Base-by-base conservation (phyloP, 2,329 filamentous ascomycete genomes). In the Basipetospora chlamydospora region DNA sequence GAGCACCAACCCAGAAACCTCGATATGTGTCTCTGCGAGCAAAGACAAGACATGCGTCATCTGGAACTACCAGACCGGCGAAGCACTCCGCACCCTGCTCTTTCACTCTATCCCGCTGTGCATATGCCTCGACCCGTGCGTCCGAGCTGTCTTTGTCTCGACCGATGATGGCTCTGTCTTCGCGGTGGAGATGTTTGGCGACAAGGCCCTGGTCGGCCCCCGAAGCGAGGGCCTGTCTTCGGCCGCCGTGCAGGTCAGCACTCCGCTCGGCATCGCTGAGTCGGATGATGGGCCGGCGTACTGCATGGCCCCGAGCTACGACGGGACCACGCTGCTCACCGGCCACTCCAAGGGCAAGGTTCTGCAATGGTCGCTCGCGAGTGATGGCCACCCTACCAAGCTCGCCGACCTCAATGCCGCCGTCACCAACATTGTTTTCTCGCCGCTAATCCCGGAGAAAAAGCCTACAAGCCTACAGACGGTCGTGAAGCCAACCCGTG, bases 61-160 rank as follows among this genome's bases (percentile, higher is more conserved):
- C 41, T 98, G 90, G 90, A 87, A 96, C 58, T 92, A 92, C 53
- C 74, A 77, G 42, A 82, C 75, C 1, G 84, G 84, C 26, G 71
- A 74, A 41, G 65, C 80, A 9, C 61, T 96, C 39, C 75, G 87
- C 29, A 96, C 86, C 4, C 75, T 92, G 44, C 67, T 96, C 28
- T 73, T 96, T 39, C 74, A 82, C 2, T 66, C 69, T n/a, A 63
- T 70, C 13, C 84, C 87, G 12, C 64, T 80, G 21, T 86, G 79
- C 47, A 54, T 88, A 23, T 63, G 73, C 7, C 63, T 96, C 4
- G 90, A 96, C 54, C 80, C 87, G 1, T 84, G 78, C 41, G 80
- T 88, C 44, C 73, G 88, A 36, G 85, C 80, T 4, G 73, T 90
- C 40, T 93, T 87, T 49, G 73, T 81, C 30, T 80, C 81, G 3